Base-by-base conservation (phyloP, 1,284 basidiomycete genomes). In the Irpex sp. region DNA sequence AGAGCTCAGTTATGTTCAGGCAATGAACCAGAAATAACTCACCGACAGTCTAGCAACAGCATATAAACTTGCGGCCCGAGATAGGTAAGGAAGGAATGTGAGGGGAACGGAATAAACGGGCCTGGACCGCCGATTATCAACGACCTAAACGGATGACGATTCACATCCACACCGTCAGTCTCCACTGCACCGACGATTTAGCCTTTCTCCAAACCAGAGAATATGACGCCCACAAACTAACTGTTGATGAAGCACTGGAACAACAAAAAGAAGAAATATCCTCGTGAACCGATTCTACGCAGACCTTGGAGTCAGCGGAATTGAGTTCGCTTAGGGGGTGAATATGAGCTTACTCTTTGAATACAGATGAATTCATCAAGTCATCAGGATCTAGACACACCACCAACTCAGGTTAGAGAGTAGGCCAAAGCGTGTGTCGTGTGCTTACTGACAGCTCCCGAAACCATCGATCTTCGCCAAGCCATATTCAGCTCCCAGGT, bases 191-290 rank as follows among this genome's bases (percentile, higher is more conserved):
- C 55, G 15, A 40, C 4, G 0, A 34, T 47, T 67, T 63, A 67
- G 62, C 21, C 57, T 44, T 36, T 11, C 8, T 5, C 36, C 48
- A 15, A 47, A 48, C 7, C 36, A 57, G 48, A 63, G 52, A 56
- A 31, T 44, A 56, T 52, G 60, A 34, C 58, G 21, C 31, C 37
- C 49, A 61, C 47, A 8, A 40, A 69, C 84, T 69, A 70, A 91
- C 91, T 82, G 66, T 90, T 89, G 67, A 93, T 86, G 75, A 97
- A 97, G 67, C 93, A 92, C 71, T 97, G 96, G 81, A 98, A 97
- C 0, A 97, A 78, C 17, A 97, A 80, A 78, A 88, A 98, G 80
- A 92, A 96, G 75, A 96, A 96, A 76, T 95, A 96, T 17, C 90
- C 93, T 69, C 92, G 81, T 2, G 86, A 78, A 17, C 94, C 95